Base-by-base conservation (phyloP, 2,329 filamentous ascomycete species). In the Teratosphaeria viscida region DNA sequence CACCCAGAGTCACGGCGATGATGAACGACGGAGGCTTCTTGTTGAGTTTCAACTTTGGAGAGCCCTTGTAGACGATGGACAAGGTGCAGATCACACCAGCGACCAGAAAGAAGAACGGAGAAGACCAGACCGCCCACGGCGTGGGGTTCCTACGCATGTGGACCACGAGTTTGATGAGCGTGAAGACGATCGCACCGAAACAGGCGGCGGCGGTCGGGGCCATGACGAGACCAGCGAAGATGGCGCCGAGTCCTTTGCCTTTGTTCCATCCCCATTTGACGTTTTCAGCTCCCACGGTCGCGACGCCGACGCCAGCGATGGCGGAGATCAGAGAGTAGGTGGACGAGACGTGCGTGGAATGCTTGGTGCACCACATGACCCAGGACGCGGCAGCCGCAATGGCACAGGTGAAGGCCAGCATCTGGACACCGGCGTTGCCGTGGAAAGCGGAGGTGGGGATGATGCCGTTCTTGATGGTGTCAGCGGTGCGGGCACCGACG, bases 291-390 rank as follows among this genome's bases (percentile, higher is more conserved):
- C 74, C 68, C 32, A 85, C 81, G 35, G 82, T 79, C 7, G 81
- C 83, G 43, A 86, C 75, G 53, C 82, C 83, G 66, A 84, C 81
- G 59, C 83, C 83, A 59, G 84, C 75, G 34, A 86, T 77, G 62
- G 81, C 81, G 19, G 81, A 82, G 62, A 85, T 78, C 61, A 85
- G 78, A 12, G 82, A 83, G 69, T 85, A 82, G 1, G 83, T 85
- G 3, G 83, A 84, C 0, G 82, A 85, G 23, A 85, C 82, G 39
- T 82, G 83, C 63, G 84, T 76, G 43, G 81, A 82, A 62, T 80
- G 67, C 47, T 69, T 71, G 3, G 83, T 85, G 47, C 79, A 79
- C 62, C 82, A 69, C 61, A 82, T 83, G n/a, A 85, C 76, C 73
- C 81, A 85, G 16, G 74, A 63, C 0, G 82, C 78, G 14, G 81